Evolutionary conservation across 192 early-diverging fungal species (phyloP).

Genomic region (Backusella tuberculispora): DNA sequence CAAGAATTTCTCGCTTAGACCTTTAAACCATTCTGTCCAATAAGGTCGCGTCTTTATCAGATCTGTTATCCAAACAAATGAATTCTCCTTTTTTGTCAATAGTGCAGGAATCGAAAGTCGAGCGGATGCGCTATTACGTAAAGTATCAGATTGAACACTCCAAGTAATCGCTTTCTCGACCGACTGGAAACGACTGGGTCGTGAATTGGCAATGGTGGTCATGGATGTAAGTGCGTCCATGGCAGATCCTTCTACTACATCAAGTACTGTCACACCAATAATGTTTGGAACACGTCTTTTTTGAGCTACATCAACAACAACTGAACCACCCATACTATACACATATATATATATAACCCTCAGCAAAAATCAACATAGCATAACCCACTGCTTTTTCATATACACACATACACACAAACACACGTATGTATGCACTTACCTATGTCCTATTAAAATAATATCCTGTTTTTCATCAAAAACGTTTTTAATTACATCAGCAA

Average conservation of each 20-base stretch:
- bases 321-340: slow-evolving; percentile 77
- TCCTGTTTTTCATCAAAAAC: slow-evolving; percentile 56
- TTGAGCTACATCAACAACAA: slow-evolving; percentile 66
- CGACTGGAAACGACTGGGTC: slow-evolving; percentile 53
- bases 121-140: slow-evolving; percentile 70
- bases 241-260: slow-evolving; percentile 81
- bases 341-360: neutral
- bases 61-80: slow-evolving; percentile 64
- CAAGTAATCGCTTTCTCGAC: slow-evolving; percentile 58
- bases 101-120: slow-evolving; percentile 73
- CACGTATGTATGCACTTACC: slow-evolving; percentile 40
- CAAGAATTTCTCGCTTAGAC: slow-evolving; percentile 73
- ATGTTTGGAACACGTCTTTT: slow-evolving; percentile 52
- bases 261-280: slow-evolving; percentile 69
- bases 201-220: slow-evolving; percentile 45
- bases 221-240: slow-evolving; percentile 59
- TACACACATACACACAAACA: neutral
- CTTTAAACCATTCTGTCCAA: slow-evolving; percentile 73
- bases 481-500: slow-evolving; percentile 49
- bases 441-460: slow-evolving; percentile 79
- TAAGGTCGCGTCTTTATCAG: slow-evolving; percentile 64
- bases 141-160: slow-evolving; percentile 65
- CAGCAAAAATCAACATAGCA: neutral
- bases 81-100: slow-evolving; percentile 34
- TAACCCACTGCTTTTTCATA: neutral